phyloP scores from a whole-genome alignment of 2,329 filamentous ascomycete species.

The Ascochyta rabiei region DNA sequence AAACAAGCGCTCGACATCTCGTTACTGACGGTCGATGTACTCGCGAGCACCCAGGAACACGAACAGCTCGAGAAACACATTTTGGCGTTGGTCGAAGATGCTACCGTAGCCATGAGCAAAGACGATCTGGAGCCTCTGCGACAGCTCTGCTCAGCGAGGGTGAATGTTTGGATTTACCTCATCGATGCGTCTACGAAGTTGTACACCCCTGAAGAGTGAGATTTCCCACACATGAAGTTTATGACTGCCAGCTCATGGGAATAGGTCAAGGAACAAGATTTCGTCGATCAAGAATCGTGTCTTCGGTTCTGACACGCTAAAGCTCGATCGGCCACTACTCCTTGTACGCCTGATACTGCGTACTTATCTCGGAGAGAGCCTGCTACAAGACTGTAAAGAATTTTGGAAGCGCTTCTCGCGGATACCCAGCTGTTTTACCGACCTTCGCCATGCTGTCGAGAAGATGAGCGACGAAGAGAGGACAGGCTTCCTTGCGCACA shows the following conservation, averaged over 20 bases:
- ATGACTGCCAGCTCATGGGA: not conserved
- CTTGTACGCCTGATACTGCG: slow-evolving; percentile 25
- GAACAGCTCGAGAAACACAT: slow-evolving; percentile 27
- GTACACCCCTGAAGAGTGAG: slow-evolving; percentile 20
- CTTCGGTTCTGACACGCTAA: slow-evolving; percentile 16
- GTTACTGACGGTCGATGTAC: slow-evolving; percentile 23
- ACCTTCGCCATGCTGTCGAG: slow-evolving; percentile 35
- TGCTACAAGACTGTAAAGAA: slow-evolving; percentile 25
- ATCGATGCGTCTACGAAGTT: slow-evolving; percentile 20
- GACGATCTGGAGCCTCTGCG: slow-evolving; percentile 11
- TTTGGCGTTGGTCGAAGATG: slow-evolving; percentile 19
- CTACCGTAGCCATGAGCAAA: not conserved
- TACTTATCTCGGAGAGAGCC: slow-evolving; percentile 9
- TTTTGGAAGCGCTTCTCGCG: slow-evolving; percentile 32
- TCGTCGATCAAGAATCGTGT: slow-evolving; percentile 14
- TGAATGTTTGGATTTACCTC: slow-evolving; percentile 28
- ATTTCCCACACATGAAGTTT: not conserved
- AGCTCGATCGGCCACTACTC: slow-evolving; percentile 23
- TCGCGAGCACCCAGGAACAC: slow-evolving; percentile 20
- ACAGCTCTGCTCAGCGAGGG: slow-evolving; percentile 26
- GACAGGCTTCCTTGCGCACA: slow-evolving; percentile 21
- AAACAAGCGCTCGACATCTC: slow-evolving; percentile 33
- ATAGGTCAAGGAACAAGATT: slow-evolving; percentile 15
- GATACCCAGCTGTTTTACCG: slow-evolving; percentile 35
- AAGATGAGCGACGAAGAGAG: slow-evolving; percentile 19